These are phyloP conservation scores for Penicillium crustosum DNA, from an alignment of 2,329 filamentous ascomycete genomes.

Conservation along the genomic window DNA sequence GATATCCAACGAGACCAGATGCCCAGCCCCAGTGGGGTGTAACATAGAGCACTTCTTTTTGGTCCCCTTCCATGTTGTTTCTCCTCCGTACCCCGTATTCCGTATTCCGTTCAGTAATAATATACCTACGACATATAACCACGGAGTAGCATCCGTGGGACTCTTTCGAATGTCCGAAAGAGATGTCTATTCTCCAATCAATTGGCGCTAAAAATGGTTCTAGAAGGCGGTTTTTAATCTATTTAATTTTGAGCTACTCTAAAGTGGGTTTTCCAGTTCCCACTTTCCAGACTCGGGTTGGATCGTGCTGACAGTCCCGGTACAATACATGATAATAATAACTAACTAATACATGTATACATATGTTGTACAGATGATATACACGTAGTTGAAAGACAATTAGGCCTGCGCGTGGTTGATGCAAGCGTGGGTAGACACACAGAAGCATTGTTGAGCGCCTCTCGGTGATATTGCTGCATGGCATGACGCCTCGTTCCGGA, in stretches of 20 bases:
- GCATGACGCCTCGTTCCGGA: background rate
- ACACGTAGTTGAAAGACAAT: background rate
- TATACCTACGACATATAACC: too few relatives aligned
- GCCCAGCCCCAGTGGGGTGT: slow-evolving; percentile 5
- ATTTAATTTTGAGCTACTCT: slow-evolving; percentile 3
- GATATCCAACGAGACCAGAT: slow-evolving; percentile 20
- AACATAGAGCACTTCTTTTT: background rate
- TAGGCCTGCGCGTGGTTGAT: slow-evolving; percentile 1
- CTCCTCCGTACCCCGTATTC: too few relatives aligned
- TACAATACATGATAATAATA: background rate
- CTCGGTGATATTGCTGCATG: background rate
- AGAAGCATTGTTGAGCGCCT: background rate
- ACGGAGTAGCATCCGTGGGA: background rate
- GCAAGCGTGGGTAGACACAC: slow-evolving; percentile 1
- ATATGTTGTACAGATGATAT: background rate
- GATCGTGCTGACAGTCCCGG: slow-evolving; percentile 13
- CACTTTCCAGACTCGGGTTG: slow-evolving; percentile 11
- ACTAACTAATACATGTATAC: too few relatives aligned
- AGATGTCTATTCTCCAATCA: slow-evolving; percentile 1
- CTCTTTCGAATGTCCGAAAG: background rate
- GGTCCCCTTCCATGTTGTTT: background rate
- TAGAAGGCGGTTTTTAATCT: slow-evolving; percentile 23
- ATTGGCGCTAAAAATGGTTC: slow-evolving; percentile 20
- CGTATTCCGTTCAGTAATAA: slow-evolving; percentile 10
- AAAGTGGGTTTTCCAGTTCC: slow-evolving; percentile 6